Conservation (phyloP, 768 basidiomycete species). For the Crassisporium funariophilum region DNA sequence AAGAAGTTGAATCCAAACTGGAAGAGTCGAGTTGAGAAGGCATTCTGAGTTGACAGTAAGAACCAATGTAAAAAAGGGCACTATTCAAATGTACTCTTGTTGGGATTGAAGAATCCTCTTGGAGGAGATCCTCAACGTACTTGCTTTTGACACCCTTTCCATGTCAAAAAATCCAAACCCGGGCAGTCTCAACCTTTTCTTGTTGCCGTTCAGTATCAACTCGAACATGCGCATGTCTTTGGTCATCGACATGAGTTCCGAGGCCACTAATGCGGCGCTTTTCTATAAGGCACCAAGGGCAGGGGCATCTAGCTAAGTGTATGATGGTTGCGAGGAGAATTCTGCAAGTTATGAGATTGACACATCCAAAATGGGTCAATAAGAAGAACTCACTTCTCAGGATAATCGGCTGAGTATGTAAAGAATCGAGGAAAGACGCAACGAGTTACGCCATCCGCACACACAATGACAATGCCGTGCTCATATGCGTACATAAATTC, state of each 20-base stretch:
- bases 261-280: constrained; percentile 21
- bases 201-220: constrained; percentile 5
- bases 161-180: constrained; percentile 23
- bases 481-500: constrained; percentile 23
- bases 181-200: constrained; percentile 16
- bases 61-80: neutral
- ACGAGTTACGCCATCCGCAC: constrained; percentile 30
- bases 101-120: constrained; percentile 22
- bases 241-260: constrained; percentile 16
- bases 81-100: constrained; percentile 23
- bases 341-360: constrained; percentile 1
- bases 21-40: constrained; percentile 26
- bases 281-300: constrained; percentile 11
- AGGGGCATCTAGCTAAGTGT: constrained; percentile 5
- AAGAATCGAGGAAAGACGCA: constrained; percentile 33
- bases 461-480: constrained; percentile 33
- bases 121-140: constrained; percentile 20
- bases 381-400: constrained; percentile 32
- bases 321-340: constrained; percentile 10
- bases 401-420: constrained; percentile 38
- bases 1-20: constrained; percentile 27
- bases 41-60: constrained; percentile 26
- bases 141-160: constrained; percentile 21
- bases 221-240: constrained; percentile 7
- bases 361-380: neutral